Evolutionary conservation across 352 stramenopile genomes (phyloP), one percentile per base, ranked within the genome.

Genomic region (Globisporangium acanthophoron): DNA sequence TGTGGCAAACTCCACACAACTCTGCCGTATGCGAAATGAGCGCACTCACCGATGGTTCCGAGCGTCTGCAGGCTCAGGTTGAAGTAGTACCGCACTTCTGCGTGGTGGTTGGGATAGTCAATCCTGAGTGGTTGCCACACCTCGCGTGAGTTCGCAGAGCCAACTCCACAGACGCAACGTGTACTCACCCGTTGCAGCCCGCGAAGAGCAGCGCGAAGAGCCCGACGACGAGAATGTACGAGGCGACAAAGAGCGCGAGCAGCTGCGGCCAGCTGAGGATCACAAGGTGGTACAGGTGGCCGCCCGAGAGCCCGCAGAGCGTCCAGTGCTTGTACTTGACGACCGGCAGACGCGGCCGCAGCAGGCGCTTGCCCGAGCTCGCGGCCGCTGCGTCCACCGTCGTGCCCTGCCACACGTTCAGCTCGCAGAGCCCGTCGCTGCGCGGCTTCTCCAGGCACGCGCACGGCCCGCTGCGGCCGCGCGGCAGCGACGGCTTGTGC

Each of bases 21-120:
- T 27, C 24, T 27, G 24, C 24, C 24, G 24, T 27, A 27, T 27
- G 24, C 24, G 24, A 27, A 27, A 27, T 27, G 33, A 37, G 8
- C 8, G 33, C 16, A 48, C 62, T 2, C 43, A 84, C 76, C 77
- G 58, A 75, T 80, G 9, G 71, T 85, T n/a, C 74, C 66, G 18
- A 87, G 71, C 27, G 77, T 84, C 54, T 87, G 77, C 9, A 87
- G 48, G 43, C 74, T 85, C 55, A 87, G 53, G 35, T 87, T 87
- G 54, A 85, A 85, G 39, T 71, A 87, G 56, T 83, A 73, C 1
- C 74, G 71, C 29, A 57, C 29, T 20, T 58, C 65, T 4, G 46
- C 41, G 43, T 64, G 33, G 16, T n/a, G 29, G 40, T 20, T 66
- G 41, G 50, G 39, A 29, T 52, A 58, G 47, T 53, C 21, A 15